These are phyloP conservation scores for Taphrina deformans DNA, from an alignment of 1,139 yeast genomes.

Conservation along the genomic window DNA sequence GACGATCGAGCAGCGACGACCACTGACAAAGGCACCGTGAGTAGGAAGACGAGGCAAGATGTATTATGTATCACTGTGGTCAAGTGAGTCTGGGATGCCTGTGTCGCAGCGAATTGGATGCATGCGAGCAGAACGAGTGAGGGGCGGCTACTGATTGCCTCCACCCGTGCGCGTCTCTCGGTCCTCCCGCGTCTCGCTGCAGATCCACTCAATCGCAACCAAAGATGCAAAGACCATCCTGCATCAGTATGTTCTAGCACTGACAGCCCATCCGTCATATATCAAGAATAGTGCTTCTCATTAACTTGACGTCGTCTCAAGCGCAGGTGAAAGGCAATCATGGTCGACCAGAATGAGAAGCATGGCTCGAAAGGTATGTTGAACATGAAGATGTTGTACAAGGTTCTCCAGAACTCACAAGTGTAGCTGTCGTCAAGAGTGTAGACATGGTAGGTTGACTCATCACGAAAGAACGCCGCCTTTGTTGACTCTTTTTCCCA, in stretches of 20 bases:
- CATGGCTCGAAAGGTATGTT: conserved; percentile 20
- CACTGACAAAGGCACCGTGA: neutral
- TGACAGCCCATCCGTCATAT: too few relatives aligned
- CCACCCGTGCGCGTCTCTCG: neutral
- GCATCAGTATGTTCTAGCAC: neutral
- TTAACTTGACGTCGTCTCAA: too few relatives aligned
- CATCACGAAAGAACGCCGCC: neutral
- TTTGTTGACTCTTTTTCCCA: conserved; percentile 30
- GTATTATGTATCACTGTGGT: neutral
- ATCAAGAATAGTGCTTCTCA: too few relatives aligned
- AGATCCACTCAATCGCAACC: neutral
- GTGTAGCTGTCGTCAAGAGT: conserved; percentile 49
- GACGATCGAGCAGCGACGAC: neutral
- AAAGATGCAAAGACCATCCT: too few relatives aligned
- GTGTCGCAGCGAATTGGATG: neutral
- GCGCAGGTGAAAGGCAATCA: too few relatives aligned
- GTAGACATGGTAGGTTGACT: conserved; percentile 48
- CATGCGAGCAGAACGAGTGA: neutral
- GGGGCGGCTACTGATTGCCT: too few relatives aligned
- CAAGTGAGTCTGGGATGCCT: neutral
- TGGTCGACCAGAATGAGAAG: conserved; percentile 23
- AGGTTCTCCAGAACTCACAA: neutral
- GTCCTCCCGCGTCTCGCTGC: neutral
- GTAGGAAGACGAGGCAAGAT: neutral
- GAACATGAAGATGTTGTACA: neutral